Percentiles rank a stretch among this genome's conserved stretches.
phyloP scores from a whole-genome alignment of 2,329 filamentous ascomycete species.

The Verticillium klebahnii region DNA sequence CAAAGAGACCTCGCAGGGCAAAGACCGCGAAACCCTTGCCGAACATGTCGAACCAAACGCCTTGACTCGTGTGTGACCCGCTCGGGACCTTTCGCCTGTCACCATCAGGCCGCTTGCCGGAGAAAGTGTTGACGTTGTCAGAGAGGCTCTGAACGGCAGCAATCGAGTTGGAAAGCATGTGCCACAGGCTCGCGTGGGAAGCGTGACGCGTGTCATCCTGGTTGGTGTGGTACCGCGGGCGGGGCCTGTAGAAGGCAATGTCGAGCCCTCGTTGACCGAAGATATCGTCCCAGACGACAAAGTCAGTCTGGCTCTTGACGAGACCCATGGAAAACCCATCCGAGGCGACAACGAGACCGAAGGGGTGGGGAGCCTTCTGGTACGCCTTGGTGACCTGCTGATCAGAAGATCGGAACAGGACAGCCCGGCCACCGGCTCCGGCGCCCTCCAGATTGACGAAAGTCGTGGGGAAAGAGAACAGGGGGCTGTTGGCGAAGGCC shows the following conservation, averaged over 20 bases:
- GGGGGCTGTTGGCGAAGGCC: conserved; percentile 77
- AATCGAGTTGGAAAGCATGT: conserved; percentile 86
- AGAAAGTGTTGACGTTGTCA: conserved; percentile 63
- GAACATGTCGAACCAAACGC: conserved; percentile 93
- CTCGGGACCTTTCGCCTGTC: conserved; percentile 59
- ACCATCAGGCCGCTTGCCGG: conserved; percentile 49
- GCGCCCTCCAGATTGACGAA: conserved; percentile 96
- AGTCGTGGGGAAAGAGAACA: conserved; percentile 75
- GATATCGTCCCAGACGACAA: conserved; percentile 71
- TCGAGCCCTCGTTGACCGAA: conserved; percentile 80
- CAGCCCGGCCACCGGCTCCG: conserved; percentile 83
- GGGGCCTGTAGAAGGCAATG: conserved; percentile 83
- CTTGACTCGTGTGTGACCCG: conserved; percentile 56
- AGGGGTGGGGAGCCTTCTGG: conserved; percentile 65
- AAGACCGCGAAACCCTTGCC: conserved; percentile 76
- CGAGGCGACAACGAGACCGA: conserved; percentile 74
- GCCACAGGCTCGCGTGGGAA: conserved; percentile 70
- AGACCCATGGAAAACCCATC: conserved; percentile 80
- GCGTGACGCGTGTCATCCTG: conserved; percentile 83
- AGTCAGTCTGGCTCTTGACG: conserved; percentile 85
- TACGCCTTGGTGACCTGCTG: conserved; percentile 81
- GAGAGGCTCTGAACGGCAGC: conserved; percentile 70
- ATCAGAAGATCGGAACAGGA: conserved; percentile 84
- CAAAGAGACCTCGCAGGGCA: conserved; percentile 77
- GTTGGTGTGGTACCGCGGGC: conserved; percentile 84